Evolutionary conservation across 495 filamentous ascomycete genomes (phyloP).

Genomic region (Lepidopterella palustris): DNA sequence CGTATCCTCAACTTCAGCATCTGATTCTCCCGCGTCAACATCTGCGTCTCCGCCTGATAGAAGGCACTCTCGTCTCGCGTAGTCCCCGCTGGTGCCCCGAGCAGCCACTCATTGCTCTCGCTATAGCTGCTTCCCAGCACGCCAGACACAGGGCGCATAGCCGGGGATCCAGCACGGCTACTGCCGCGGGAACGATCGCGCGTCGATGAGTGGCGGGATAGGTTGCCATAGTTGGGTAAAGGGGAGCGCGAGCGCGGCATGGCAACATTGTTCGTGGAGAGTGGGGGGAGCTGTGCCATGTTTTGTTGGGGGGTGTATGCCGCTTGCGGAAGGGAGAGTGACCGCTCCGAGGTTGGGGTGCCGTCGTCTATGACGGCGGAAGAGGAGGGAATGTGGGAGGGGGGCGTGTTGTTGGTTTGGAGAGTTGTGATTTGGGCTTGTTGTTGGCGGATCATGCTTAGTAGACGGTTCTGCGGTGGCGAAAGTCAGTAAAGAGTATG

Average conservation of each 20-base stretch:
- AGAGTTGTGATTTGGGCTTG: constrained; percentile 64
- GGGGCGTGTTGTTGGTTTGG: constrained; percentile 38
- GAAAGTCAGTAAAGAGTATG: neutral
- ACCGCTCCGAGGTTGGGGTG: constrained; percentile 59
- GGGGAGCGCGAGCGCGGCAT: constrained; percentile 48
- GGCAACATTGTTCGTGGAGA: constrained; percentile 17
- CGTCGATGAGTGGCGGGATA: constrained; percentile 47
- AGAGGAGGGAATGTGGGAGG: constrained; percentile 36
- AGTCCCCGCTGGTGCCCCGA: constrained; percentile 14
- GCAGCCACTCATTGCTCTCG: constrained; percentile 31
- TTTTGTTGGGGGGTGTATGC: constrained; percentile 26
- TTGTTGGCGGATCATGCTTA: constrained; percentile 82
- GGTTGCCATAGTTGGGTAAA: constrained; percentile 42
- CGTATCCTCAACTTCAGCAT: constrained; percentile 81
- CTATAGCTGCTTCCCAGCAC: constrained; percentile 19
- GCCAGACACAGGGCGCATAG: constrained; percentile 32
- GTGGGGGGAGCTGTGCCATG: constrained; percentile 13
- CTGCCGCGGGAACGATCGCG: constrained; percentile 27
- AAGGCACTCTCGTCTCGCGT: constrained; percentile 70
- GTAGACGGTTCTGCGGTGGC: constrained; percentile 70
- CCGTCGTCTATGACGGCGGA: constrained; percentile 59
- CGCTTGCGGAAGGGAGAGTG: constrained; percentile 44
- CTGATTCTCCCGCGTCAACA: constrained; percentile 82
- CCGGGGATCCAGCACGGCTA: constrained; percentile 37
- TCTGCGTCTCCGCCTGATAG: constrained; percentile 88